Percentiles rank a stretch among this genome's conserved stretches.
Conservation (phyloP, 305 asterid species). For the Petunia hybrid region DNA sequence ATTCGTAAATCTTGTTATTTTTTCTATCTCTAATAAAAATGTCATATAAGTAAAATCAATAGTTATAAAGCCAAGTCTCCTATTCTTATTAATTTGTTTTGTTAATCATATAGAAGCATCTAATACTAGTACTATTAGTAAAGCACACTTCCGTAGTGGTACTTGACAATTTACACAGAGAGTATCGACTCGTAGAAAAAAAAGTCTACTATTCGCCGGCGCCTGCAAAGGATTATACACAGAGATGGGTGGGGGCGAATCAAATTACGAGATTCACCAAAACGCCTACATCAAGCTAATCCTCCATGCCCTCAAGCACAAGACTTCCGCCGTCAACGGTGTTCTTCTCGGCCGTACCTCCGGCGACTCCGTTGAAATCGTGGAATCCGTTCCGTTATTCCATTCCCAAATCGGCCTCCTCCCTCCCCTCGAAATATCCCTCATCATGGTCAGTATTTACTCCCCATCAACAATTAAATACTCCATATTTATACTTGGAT, state of each 20-base stretch:
- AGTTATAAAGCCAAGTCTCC: too few relatives aligned
- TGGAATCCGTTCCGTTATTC: constrained; percentile 72
- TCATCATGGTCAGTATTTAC: constrained; percentile 57
- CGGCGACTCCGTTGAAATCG: constrained; percentile 59
- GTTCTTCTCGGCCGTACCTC: constrained; percentile 84
- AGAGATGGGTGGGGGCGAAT: constrained; percentile 56
- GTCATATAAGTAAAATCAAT: too few relatives aligned
- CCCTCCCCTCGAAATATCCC: constrained; percentile 78
- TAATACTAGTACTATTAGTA: too few relatives aligned
- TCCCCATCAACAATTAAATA: background rate
- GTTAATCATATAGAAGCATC: too few relatives aligned
- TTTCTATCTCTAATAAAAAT: too few relatives aligned
- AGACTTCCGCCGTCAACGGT: constrained; percentile 83
- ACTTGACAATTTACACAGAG: background rate
- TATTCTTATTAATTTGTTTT: too few relatives aligned
- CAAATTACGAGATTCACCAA: constrained; percentile 82
- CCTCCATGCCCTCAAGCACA: constrained; percentile 89
- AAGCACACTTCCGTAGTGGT: too few relatives aligned
- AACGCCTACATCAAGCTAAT: constrained; percentile 90
- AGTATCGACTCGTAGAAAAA: background rate
- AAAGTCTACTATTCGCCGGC: background rate
- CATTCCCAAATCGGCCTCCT: constrained; percentile 81
- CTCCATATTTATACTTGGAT: too few relatives aligned
- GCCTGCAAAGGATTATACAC: background rate
- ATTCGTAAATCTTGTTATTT: too few relatives aligned